Evolutionary conservation across 1,284 basidiomycete species (phyloP).

Genomic region (Sphagnurus paluster): DNA sequence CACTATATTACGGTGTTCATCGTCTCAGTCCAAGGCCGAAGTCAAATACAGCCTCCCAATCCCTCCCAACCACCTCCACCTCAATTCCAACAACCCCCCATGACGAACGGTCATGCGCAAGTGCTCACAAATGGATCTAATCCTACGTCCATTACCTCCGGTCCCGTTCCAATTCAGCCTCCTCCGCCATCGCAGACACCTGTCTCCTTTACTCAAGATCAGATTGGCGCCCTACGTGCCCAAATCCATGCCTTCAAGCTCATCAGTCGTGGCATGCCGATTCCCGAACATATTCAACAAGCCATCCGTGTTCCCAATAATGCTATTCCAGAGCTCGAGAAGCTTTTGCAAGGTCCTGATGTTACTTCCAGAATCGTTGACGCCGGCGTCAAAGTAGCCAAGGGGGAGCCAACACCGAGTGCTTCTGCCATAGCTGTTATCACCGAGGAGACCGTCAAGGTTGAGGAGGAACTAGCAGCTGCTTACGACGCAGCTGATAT

Average conservation of each 20-base stretch:
- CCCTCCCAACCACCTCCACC: constrained; percentile 21
- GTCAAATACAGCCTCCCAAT: constrained; percentile 21
- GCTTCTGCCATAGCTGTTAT: constrained; percentile 24
- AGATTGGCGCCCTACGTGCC: constrained; percentile 81
- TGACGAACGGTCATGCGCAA: constrained; percentile 43
- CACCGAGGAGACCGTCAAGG: constrained; percentile 38
- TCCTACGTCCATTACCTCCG: constrained; percentile 33
- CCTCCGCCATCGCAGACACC: constrained; percentile 52
- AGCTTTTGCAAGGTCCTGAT: constrained; percentile 58
- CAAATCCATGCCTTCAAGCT: constrained; percentile 93
- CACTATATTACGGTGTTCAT: constrained; percentile 11
- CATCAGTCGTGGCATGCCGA: constrained; percentile 75
- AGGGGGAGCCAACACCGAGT: constrained; percentile 49
- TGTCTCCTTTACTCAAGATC: constrained; percentile 82
- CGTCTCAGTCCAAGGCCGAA: constrained; percentile 26
- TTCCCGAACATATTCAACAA: constrained; percentile 80
- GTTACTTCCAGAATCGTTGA: constrained; percentile 68
- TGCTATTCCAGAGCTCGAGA: constrained; percentile 63
- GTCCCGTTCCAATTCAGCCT: constrained; percentile 35
- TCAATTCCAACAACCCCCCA: constrained; percentile 26
- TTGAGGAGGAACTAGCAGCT: constrained; percentile 40
- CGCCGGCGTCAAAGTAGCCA: constrained; percentile 77
- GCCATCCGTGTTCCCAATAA: constrained; percentile 69
- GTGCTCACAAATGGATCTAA: constrained; percentile 38
- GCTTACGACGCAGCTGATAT: constrained; percentile 49